Conservation (phyloP, 139 green algal genomes). For the Mesotaenium endlicherianum region DNA sequence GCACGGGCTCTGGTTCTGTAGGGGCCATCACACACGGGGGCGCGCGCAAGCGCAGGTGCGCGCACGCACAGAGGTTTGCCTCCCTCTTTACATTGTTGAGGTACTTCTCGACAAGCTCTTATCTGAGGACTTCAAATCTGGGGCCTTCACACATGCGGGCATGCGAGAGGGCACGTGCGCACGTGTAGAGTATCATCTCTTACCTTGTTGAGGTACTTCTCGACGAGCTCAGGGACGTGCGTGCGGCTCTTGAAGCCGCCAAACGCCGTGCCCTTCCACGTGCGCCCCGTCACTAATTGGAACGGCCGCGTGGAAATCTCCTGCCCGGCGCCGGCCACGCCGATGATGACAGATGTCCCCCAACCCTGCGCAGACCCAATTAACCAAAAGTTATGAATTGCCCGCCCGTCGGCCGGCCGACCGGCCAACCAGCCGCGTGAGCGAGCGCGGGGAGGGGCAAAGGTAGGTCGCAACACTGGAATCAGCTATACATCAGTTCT, state of each 20-base stretch:
- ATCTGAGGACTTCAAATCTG: conserved; percentile 94
- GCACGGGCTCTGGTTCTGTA: no score
- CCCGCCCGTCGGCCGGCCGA: no score
- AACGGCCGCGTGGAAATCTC: conserved; percentile 93
- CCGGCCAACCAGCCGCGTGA: no score
- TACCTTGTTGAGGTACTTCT: conserved; percentile 50
- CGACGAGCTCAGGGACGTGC: conserved; percentile 87
- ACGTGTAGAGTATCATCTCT: not conserved
- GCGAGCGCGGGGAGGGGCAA: no score
- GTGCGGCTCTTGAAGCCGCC: conserved; percentile 81
- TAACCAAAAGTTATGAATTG: no score
- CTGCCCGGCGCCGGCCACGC: conserved; percentile 80
- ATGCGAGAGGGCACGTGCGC: no score
- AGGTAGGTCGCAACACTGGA: no score
- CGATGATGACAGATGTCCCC: conserved; percentile 59
- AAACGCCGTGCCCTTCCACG: conserved; percentile 91
- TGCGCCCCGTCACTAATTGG: conserved; percentile 73
- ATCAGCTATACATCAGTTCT: no score
- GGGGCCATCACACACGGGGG: no score
- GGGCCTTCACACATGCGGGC: no score
- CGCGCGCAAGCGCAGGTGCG: no score
- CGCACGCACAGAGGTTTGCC: no score
- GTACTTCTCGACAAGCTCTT: conserved; percentile 72
- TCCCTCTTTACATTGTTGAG: conserved; percentile 16
- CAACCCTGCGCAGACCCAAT: conserved; percentile 19